Conservation (phyloP, 257 asterid genomes). For the Eucommia ulmoides region DNA sequence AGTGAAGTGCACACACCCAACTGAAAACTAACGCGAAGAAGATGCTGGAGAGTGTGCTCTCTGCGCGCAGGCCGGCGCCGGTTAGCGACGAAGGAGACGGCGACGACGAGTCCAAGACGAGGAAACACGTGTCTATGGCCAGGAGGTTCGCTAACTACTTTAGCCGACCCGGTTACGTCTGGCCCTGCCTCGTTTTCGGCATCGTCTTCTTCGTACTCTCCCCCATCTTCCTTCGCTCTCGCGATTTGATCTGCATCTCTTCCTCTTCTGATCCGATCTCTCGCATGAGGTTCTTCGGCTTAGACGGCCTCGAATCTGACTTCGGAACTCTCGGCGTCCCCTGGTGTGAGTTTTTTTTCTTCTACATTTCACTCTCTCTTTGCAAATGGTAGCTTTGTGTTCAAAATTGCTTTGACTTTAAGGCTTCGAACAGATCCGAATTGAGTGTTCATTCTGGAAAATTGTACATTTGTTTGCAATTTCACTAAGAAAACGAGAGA, state of each 20-base stretch:
- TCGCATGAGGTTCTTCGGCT: conserved; percentile 70
- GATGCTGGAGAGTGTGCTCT: conserved; percentile 76
- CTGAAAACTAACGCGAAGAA: conserved; percentile 9
- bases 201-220: conserved; percentile 31
- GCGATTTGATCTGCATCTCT: conserved; percentile 78
- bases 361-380: background rate
- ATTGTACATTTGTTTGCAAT: background rate
- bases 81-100: conserved; percentile 13
- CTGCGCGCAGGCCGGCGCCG: conserved; percentile 55
- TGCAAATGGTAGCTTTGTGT: too few relatives aligned
- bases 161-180: conserved; percentile 57
- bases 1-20: too few relatives aligned
- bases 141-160: conserved; percentile 46
- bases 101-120: conserved; percentile 61
- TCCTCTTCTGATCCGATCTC: conserved; percentile 63
- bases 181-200: conserved; percentile 50
- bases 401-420: too few relatives aligned
- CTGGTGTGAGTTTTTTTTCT: conserved; percentile 59
- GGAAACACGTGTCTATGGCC: conserved; percentile 45
- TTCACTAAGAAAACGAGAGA: background rate
- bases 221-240: conserved; percentile 37
- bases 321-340: conserved; percentile 97
- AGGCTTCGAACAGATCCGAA: too few relatives aligned
- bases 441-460: background rate
- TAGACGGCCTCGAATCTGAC: conserved; percentile 74